Evolutionary conservation across 495 filamentous ascomycete species (phyloP).

Genomic region (Elasticomyces elasticus): DNA sequence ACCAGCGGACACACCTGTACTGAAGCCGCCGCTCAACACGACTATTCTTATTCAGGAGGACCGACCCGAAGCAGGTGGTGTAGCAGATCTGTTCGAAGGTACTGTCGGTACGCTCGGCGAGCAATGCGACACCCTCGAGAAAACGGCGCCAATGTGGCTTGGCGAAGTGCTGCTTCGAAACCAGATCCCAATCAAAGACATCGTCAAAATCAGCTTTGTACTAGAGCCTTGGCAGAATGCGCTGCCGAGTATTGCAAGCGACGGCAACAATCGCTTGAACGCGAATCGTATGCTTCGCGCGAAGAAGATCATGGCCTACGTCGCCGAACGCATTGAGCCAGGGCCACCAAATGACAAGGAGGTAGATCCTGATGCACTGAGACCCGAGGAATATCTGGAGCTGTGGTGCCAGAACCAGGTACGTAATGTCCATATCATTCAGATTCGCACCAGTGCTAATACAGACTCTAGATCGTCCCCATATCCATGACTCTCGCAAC

Average conservation of each 20-base stretch:
- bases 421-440: no score
- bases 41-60: conserved; percentile 94
- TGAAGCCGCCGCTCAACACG: conserved; percentile 68
- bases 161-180: conserved; percentile 85
- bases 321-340: conserved; percentile 81
- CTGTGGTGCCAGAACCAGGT: conserved; percentile 89
- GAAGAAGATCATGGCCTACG: conserved; percentile 88
- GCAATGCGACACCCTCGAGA: conserved; percentile 76
- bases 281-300: conserved; percentile 93
- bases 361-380: conserved; percentile 50
- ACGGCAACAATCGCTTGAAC: conserved; percentile 75
- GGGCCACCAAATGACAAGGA: conserved; percentile 34
- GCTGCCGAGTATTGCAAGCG: conserved; percentile 21
- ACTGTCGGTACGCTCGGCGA: conserved; percentile 66
- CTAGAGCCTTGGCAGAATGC: conserved; percentile 49
- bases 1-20: conserved; percentile 72
- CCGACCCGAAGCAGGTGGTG: conserved; percentile 73
- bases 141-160: conserved; percentile 78
- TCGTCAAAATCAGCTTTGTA: conserved; percentile 84
- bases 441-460: no score
- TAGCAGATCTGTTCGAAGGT: conserved; percentile 83
- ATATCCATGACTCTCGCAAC: conserved; percentile 85
- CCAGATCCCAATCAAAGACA: conserved; percentile 75
- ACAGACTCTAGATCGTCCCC: conserved; percentile 42
- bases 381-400: conserved; percentile 86